These are phyloP conservation scores for Stylosanthes scabra DNA, from an alignment of 331 rosid genomes.

Conservation along the genomic window DNA sequence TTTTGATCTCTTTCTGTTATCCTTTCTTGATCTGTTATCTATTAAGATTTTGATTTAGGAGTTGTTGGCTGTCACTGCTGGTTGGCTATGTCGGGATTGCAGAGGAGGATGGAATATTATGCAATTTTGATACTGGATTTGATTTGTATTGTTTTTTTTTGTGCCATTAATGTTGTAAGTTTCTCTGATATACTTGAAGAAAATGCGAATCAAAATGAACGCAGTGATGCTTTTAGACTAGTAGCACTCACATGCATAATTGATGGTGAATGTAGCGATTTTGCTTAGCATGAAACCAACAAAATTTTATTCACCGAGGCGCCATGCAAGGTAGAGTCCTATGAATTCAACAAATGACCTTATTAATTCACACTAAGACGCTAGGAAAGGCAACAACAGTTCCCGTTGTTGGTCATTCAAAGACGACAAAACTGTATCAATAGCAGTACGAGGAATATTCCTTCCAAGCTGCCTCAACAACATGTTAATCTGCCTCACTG, in stretches of 20 bases:
- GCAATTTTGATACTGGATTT: too few species aligned
- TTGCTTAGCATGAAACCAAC: not conserved
- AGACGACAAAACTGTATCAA: slow-evolving; percentile 40
- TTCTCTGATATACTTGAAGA: too few species aligned
- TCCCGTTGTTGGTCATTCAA: slow-evolving; percentile 38
- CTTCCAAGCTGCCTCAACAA: slow-evolving; percentile 37
- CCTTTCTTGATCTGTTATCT: not conserved
- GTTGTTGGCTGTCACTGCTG: not conserved
- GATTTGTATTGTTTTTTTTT: too few species aligned
- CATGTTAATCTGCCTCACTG: slow-evolving; percentile 38
- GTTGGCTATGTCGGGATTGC: not conserved
- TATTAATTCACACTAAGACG: slow-evolving; percentile 5
- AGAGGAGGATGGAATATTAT: too few species aligned
- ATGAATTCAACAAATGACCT: not conserved
- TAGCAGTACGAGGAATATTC: slow-evolving; percentile 30
- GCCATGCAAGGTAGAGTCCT: too few species aligned
- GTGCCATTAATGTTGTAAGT: too few species aligned
- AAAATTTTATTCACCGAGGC: not conserved
- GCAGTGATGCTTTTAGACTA: too few species aligned
- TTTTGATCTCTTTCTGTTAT: not conserved
- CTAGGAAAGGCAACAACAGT: slow-evolving; percentile 32
- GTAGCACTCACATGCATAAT: too few species aligned
- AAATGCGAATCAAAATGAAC: too few species aligned
- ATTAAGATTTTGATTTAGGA: not conserved
- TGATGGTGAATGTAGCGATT: not conserved